A percentile compares a stretch with the other conserved stretches of the same genome.
Evolutionary conservation across 1,284 basidiomycete genomes (phyloP).

Genomic region (Sanguinoderma infundibulare): DNA sequence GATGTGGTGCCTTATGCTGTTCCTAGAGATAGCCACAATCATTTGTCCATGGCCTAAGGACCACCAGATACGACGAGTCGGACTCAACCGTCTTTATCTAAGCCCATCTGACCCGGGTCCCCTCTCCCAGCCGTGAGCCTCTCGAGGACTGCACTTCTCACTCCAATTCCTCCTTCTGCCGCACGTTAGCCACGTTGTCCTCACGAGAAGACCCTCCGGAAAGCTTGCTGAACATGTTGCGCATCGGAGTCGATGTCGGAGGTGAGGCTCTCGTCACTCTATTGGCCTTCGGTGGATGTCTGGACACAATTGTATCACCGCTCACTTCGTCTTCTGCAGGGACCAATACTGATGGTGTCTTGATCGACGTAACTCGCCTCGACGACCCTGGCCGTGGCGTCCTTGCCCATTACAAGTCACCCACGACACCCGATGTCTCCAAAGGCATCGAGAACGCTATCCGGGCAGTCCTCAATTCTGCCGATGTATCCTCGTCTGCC

Average conservation of each 20-base stretch:
- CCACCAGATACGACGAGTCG: neutral
- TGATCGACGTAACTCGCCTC: conserved; percentile 48
- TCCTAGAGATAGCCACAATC: neutral
- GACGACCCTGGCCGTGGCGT: conserved; percentile 44
- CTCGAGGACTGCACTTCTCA: neutral
- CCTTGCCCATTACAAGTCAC: conserved; percentile 53
- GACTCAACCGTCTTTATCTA: neutral
- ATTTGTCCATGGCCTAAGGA: neutral
- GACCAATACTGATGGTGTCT: conserved; percentile 57
- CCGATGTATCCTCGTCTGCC: conserved; percentile 36
- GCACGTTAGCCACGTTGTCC: neutral
- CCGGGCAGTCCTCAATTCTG: conserved; percentile 41
- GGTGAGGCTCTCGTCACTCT: conserved; percentile 18
- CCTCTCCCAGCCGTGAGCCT: neutral
- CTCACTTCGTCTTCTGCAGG: conserved; percentile 33
- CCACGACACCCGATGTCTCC: conserved; percentile 57
- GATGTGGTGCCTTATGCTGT: neutral
- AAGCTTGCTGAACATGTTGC: conserved; percentile 18
- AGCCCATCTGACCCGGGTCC: neutral
- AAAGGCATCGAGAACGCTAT: conserved; percentile 54
- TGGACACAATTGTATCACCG: neutral
- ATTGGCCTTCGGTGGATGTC: neutral
- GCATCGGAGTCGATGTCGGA: conserved; percentile 26
- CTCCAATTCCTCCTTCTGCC: neutral
- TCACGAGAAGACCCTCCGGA: neutral